Base-by-base conservation (phyloP, 371 early-diverging fungal species). In the Mucor circinelloides region DNA sequence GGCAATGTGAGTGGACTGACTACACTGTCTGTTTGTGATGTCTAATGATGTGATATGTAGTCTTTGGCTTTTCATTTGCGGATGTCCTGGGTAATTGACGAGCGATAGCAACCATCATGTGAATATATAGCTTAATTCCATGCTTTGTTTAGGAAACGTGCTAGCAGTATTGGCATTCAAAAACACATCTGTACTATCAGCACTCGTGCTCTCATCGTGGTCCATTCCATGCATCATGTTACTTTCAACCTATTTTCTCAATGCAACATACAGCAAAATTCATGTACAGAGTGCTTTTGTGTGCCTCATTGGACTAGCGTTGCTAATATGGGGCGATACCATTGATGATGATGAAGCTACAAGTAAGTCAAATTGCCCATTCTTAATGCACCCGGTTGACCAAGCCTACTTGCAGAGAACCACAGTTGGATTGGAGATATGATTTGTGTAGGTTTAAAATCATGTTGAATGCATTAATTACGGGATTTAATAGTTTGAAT, bases 381-480 rank as follows among this genome's bases (percentile, higher is more conserved):
- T n/a, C n/a, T n/a, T n/a, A n/a, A n/a, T n/a, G n/a, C n/a, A n/a
- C n/a, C n/a, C n/a, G n/a, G n/a, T n/a, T n/a, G n/a, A n/a, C n/a
- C n/a, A n/a, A n/a, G n/a, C n/a, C n/a, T 34, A 8, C 34, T 3
- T 34, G 34, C 68, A 76, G 78, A 21, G 12, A 78, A 82, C 23
- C 82, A 82, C 59, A 77, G 76, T 56, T 82, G 82, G 82, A 71
- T 79, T 42, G 82, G 82, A 25, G 82, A 82, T 65, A 21, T 82
- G 7, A 68, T 78, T 23, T 79, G 82, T 57, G 82, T 82, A 76
- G 54, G 67, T 48, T 48, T 48, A 2, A 48, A 48, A 23, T 48
- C 58, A n/a, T n/a, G 2, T 34, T 60, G 17, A 19, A 25, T 38
- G 7, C 27, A 44, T 44, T 21, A 48, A 54, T 28, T 50, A 50